phyloP scores from a whole-genome alignment of 2,329 filamentous ascomycete species.

The Aspergillus sp. region DNA sequence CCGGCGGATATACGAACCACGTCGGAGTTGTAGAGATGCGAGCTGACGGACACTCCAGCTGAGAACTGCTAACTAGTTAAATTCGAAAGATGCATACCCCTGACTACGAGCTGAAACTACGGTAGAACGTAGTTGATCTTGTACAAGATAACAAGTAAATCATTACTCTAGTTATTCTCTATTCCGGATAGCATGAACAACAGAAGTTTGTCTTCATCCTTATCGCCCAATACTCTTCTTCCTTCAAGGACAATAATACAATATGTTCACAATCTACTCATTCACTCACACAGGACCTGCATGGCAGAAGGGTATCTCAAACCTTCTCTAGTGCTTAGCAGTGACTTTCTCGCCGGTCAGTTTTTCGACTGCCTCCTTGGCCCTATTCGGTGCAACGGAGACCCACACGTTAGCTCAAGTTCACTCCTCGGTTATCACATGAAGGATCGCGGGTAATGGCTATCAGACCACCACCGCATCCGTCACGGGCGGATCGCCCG shows the following conservation, averaged over 20 bases:
- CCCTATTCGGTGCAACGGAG: slow-evolving; percentile 43
- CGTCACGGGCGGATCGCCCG: neutral
- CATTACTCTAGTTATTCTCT: too few relatives aligned
- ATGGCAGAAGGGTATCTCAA: slow-evolving; percentile 39
- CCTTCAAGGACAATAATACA: neutral
- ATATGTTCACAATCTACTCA: neutral
- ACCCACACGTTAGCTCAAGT: slow-evolving; percentile 28
- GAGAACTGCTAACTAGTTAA: too few relatives aligned
- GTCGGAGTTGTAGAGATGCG: too few relatives aligned
- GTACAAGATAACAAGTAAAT: too few relatives aligned
- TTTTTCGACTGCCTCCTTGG: slow-evolving; percentile 65
- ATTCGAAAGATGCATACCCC: too few relatives aligned
- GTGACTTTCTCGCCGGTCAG: slow-evolving; percentile 62
- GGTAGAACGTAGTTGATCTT: too few relatives aligned
- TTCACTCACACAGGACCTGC: slow-evolving; percentile 9
- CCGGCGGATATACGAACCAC: too few relatives aligned
- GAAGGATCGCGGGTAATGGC: slow-evolving; percentile 11
- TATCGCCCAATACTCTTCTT: neutral
- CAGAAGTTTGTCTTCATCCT: too few relatives aligned
- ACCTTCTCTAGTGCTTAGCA: slow-evolving; percentile 59
- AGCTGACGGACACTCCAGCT: too few relatives aligned
- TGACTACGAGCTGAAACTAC: too few relatives aligned
- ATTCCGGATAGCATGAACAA: too few relatives aligned
- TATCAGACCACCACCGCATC: neutral
- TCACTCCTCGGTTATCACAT: slow-evolving; percentile 26